These are phyloP conservation scores for Cordyceps farinosa DNA, from an alignment of 2,329 filamentous ascomycete species.

Conservation along the genomic window DNA sequence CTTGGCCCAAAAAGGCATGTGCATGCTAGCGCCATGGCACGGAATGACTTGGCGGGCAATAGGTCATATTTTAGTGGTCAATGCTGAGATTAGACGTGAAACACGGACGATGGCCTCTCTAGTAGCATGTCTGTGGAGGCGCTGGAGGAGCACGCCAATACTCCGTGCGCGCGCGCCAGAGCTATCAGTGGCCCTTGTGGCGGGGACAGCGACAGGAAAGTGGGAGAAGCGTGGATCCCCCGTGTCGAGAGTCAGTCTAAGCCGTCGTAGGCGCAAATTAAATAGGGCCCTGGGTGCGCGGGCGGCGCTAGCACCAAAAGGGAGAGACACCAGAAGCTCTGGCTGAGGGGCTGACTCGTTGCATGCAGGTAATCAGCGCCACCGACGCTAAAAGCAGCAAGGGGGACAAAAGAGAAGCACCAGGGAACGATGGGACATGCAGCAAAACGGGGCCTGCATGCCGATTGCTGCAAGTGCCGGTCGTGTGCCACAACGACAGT, in stretches of 20 bases:
- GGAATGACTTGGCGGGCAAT: not conserved
- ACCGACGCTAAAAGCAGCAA: not conserved
- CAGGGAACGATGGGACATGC: not conserved
- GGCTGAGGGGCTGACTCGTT: not conserved
- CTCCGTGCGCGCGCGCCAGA: not conserved
- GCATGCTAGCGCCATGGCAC: not conserved
- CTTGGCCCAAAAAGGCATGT: constrained; percentile 2
- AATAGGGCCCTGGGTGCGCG: not conserved
- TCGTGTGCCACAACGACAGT: too few species aligned
- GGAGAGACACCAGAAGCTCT: constrained; percentile 7
- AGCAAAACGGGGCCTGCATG: too few species aligned
- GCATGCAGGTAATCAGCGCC: not conserved
- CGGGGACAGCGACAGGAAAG: not conserved
- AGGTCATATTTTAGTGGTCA: not conserved
- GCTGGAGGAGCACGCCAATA: not conserved
- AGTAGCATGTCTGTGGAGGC: not conserved
- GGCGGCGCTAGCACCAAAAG: not conserved
- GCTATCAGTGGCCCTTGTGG: not conserved
- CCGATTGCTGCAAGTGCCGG: not conserved
- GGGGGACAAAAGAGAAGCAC: not conserved
- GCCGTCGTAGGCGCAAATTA: not conserved
- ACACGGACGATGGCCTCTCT: not conserved
- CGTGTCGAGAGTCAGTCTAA: not conserved
- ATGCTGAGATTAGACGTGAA: constrained; percentile 1
- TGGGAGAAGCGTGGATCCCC: not conserved